A percentile compares a stretch with the other conserved stretches of the same genome.
phyloP scores from a whole-genome alignment of 1,284 basidiomycete genomes.

The Trichosporon coremiiforme region DNA sequence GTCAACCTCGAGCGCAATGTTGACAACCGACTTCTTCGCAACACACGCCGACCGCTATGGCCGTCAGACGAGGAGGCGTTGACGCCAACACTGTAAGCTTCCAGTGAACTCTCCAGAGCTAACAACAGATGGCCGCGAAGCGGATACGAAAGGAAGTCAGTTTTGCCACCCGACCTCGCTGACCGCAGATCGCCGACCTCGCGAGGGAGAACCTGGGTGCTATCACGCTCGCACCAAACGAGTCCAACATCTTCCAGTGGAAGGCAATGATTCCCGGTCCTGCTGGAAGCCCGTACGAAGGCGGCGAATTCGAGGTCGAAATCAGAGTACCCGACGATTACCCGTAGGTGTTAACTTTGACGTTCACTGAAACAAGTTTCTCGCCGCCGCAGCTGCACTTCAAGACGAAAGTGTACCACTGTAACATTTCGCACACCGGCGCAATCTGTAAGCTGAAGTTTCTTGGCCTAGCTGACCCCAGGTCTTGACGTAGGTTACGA shows the following conservation, averaged over 20 bases:
- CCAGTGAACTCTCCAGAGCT: neutral
- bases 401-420: slow-evolving; percentile 85
- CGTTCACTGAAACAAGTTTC: slow-evolving; percentile 62
- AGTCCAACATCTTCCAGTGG: slow-evolving; percentile 65
- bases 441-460: slow-evolving; percentile 54
- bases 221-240: slow-evolving; percentile 70
- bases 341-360: slow-evolving; percentile 64
- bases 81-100: slow-evolving; percentile 18
- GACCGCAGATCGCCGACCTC: slow-evolving; percentile 67
- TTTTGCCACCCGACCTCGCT: slow-evolving; percentile 22
- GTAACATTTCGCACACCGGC: slow-evolving; percentile 76
- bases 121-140: slow-evolving; percentile 72
- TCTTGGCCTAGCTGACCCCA: slow-evolving; percentile 32
- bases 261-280: slow-evolving; percentile 75
- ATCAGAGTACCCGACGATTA: slow-evolving; percentile 74
- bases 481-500: slow-evolving; percentile 52
- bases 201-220: slow-evolving; percentile 78
- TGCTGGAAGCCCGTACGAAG: slow-evolving; percentile 82
- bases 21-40: slow-evolving; percentile 10
- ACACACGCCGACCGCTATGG: slow-evolving; percentile 16
- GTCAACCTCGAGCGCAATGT: slow-evolving; percentile 8
- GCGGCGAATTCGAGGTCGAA: slow-evolving; percentile 76
- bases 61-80: slow-evolving; percentile 17
- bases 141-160: slow-evolving; percentile 75
- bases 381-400: slow-evolving; percentile 78